Conservation (phyloP, 331 rosid genomes). For the Malus hybrid region DNA sequence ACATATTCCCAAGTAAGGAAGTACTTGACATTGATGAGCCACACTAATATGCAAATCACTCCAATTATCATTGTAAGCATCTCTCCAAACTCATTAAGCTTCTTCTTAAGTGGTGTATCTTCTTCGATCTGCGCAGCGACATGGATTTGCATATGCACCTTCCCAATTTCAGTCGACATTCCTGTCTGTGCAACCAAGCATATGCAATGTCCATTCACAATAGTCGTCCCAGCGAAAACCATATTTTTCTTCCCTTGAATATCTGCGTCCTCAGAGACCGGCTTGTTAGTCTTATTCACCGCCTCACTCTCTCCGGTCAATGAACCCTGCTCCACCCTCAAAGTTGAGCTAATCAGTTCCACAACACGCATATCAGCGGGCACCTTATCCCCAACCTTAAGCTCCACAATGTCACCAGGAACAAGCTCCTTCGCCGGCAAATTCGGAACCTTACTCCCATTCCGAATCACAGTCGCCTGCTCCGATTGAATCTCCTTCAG, state of each 20-base stretch:
- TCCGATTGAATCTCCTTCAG: slow-evolving; percentile 73
- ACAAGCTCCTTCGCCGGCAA: slow-evolving; percentile 52
- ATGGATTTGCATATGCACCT: slow-evolving; percentile 70
- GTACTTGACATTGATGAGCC: slow-evolving; percentile 84
- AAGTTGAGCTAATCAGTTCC: slow-evolving; percentile 66
- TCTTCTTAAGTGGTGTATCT: slow-evolving; percentile 84
- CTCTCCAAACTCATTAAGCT: slow-evolving; percentile 69
- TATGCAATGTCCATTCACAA: slow-evolving; percentile 69
- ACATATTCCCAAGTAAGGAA: slow-evolving; percentile 70
- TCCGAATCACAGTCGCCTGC: slow-evolving; percentile 45
- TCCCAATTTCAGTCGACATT: slow-evolving; percentile 73
- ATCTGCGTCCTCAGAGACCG: slow-evolving; percentile 52
- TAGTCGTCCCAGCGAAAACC: slow-evolving; percentile 72
- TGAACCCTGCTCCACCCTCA: slow-evolving; percentile 75
- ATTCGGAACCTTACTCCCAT: slow-evolving; percentile 20
- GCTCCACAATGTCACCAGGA: slow-evolving; percentile 66
- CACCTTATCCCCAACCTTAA: slow-evolving; percentile 76
- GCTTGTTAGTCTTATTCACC: slow-evolving; percentile 55
- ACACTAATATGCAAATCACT: slow-evolving; percentile 49
- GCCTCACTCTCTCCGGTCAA: slow-evolving; percentile 89
- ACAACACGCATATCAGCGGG: slow-evolving; percentile 84
- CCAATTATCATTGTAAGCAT: slow-evolving; percentile 60
- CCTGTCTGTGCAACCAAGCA: slow-evolving; percentile 75
- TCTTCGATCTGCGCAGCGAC: slow-evolving; percentile 58
- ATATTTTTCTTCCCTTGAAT: slow-evolving; percentile 59